phyloP scores from a whole-genome alignment of 2,329 filamentous ascomycete species.

The Colletotrichum trifolii region DNA sequence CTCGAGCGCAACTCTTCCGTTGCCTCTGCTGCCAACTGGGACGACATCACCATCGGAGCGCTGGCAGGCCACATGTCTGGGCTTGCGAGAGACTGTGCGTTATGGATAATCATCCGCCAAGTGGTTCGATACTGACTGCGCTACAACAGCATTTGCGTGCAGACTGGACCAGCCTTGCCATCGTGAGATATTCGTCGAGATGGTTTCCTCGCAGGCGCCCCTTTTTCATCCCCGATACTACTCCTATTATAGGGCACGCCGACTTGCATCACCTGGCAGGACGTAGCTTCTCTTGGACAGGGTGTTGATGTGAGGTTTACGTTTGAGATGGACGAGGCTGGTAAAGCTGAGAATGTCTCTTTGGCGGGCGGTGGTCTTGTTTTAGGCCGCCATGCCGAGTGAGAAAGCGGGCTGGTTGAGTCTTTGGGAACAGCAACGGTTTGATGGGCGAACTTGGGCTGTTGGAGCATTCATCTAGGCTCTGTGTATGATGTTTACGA shows the following conservation, averaged over 20 bases:
- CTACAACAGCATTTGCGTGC: slow-evolving; percentile 30
- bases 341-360: slow-evolving; percentile 1
- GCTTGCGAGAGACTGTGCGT: slow-evolving; percentile 39
- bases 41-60: slow-evolving; percentile 39
- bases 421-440: too few relatives aligned
- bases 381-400: not conserved
- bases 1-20: slow-evolving; percentile 12
- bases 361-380: not conserved
- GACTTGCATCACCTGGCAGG: slow-evolving; percentile 46
- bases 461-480: too few relatives aligned
- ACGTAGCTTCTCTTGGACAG: slow-evolving; percentile 19
- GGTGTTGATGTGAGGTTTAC: slow-evolving; percentile 8
- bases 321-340: slow-evolving; percentile 9
- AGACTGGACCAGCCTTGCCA: slow-evolving; percentile 33
- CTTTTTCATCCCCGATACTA: slow-evolving; percentile 41
- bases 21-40: slow-evolving; percentile 36
- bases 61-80: slow-evolving; percentile 42
- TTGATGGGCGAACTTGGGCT: too few relatives aligned
- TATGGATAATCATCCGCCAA: not conserved
- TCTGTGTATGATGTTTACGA: too few relatives aligned
- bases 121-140: not conserved
- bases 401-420: too few relatives aligned
- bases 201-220: slow-evolving; percentile 28
- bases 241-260: slow-evolving; percentile 45
- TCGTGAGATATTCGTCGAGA: slow-evolving; percentile 30